phyloP scores from a whole-genome alignment of 2,329 filamentous ascomycete species.

The Trichoderma atrobrunneum region DNA sequence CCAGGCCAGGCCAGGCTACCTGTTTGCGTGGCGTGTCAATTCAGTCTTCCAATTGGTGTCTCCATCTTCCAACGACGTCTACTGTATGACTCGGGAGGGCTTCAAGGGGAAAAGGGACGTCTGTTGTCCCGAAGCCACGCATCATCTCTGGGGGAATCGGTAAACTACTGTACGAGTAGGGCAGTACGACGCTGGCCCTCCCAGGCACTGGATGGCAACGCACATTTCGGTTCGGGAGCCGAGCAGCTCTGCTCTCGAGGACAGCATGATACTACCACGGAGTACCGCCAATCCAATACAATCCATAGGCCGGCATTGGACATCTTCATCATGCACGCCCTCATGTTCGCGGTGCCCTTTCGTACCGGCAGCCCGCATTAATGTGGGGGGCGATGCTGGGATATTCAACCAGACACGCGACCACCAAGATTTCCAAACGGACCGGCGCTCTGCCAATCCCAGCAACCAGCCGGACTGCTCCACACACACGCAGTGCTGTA shows the following conservation, averaged over 20 bases:
- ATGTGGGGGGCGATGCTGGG: constrained; percentile 6
- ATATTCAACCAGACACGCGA: constrained; percentile 8
- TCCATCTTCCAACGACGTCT: neutral
- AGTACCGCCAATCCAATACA: neutral
- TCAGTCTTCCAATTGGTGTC: neutral
- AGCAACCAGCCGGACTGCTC: neutral
- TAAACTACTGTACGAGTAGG: neutral
- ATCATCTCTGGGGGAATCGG: neutral
- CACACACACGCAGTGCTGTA: neutral
- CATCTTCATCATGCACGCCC: neutral
- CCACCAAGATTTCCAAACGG: constrained; percentile 3
- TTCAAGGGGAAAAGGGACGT: neutral
- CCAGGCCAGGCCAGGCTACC: neutral
- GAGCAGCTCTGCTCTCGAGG: neutral
- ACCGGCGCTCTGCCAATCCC: constrained; percentile 5
- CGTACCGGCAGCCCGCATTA: neutral
- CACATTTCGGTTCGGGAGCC: neutral
- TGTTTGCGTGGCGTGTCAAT: neutral
- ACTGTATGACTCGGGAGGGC: neutral
- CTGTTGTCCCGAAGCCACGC: neutral
- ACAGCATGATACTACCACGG: neutral
- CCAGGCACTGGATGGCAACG: neutral
- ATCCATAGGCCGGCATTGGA: neutral
- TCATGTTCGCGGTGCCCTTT: neutral
- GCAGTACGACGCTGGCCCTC: constrained; percentile 1